Evolutionary conservation across 2,329 filamentous ascomycete species (phyloP).

Genomic region (Balansia obtecta): DNA sequence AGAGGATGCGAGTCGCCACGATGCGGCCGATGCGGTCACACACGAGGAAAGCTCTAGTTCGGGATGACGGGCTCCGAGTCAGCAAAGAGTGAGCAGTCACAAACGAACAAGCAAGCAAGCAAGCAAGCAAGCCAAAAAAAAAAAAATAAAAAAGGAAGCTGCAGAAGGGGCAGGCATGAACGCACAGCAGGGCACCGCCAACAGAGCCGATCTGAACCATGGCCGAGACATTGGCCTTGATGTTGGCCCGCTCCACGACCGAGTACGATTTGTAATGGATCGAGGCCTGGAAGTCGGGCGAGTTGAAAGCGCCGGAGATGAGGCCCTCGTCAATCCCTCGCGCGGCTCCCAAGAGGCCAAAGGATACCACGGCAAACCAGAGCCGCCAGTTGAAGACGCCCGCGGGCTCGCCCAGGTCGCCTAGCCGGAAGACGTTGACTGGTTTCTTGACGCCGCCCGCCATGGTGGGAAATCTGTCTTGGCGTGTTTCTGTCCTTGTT

Average conservation of each 20-base stretch:
- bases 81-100: not conserved
- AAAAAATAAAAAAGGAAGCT: no score
- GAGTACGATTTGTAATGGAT: constrained; percentile 46
- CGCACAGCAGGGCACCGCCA: constrained; percentile 51
- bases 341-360: constrained; percentile 64
- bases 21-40: constrained; percentile 51
- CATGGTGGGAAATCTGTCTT: constrained; percentile 21
- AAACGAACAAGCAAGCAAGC: no score
- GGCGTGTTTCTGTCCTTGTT: no score
- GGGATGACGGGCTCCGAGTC: not conserved
- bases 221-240: constrained; percentile 63
- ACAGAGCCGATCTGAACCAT: constrained; percentile 77
- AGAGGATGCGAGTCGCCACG: constrained; percentile 47
- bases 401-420: constrained; percentile 51
- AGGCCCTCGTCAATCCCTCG: constrained; percentile 72
- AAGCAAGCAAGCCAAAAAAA: no score
- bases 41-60: constrained; percentile 39
- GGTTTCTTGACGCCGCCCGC: constrained; percentile 41
- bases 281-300: constrained; percentile 46
- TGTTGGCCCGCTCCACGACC: constrained; percentile 45
- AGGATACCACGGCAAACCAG: constrained; percentile 64
- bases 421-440: constrained; percentile 51
- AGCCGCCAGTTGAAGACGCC: constrained; percentile 67
- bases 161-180: no score
- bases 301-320: constrained; percentile 59